Evolutionary conservation across 352 stramenopile species (phyloP).

Genomic region (Pythium coloratum): DNA sequence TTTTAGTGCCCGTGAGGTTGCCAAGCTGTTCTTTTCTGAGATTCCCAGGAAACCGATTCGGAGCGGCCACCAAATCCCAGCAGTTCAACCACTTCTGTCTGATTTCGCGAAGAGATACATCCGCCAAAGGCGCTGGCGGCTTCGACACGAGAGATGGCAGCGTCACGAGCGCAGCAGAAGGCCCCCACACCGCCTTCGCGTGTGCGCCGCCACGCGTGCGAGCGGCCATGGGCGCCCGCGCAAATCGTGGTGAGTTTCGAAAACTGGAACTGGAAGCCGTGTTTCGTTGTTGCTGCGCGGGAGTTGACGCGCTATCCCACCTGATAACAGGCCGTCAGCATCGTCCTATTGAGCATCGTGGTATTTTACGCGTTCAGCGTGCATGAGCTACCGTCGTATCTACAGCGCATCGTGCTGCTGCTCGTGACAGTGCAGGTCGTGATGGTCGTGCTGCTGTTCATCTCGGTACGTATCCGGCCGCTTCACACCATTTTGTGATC

Average conservation of each 20-base stretch:
- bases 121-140: background rate
- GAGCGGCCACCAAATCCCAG: background rate
- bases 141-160: background rate
- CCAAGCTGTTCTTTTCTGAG: constrained; percentile 5
- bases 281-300: background rate
- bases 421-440: constrained; percentile 50
- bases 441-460: constrained; percentile 35
- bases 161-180: constrained; percentile 3
- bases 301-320: no score
- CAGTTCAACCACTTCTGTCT: background rate
- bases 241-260: constrained; percentile 22
- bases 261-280: no score
- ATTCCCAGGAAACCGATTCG: constrained; percentile 14
- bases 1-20: constrained; percentile 2
- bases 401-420: constrained; percentile 35
- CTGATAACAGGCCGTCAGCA: constrained; percentile 36
- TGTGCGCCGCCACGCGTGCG: constrained; percentile 45
- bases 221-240: constrained; percentile 33
- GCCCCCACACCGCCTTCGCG: background rate
- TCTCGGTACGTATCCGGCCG: constrained; percentile 24
- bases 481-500: background rate
- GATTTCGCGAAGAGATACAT: constrained; percentile 3
- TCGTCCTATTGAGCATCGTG: constrained; percentile 36
- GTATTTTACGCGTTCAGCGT: constrained; percentile 52
- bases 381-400: constrained; percentile 40